Evolutionary conservation across 441 rosid species (phyloP).

Genomic region (Gossypium gossypioides): DNA sequence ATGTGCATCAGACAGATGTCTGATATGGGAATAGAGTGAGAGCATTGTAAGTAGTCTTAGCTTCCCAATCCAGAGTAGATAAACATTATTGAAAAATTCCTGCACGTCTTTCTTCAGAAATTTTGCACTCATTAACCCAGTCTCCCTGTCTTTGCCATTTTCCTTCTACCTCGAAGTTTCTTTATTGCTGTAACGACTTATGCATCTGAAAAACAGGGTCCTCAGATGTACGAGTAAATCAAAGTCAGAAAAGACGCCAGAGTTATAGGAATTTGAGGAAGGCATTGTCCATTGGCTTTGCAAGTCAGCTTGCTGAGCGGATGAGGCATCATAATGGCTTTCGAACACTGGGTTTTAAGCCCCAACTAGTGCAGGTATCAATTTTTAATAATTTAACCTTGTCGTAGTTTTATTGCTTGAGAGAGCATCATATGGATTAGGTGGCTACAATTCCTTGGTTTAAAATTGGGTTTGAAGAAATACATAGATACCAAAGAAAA

Average conservation of each 20-base stretch:
- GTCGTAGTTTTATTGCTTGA: background rate
- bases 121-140: background rate
- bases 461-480: background rate
- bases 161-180: background rate
- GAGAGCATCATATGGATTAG: background rate
- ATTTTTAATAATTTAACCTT: conserved; percentile 1
- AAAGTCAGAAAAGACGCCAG: conserved; percentile 38
- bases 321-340: conserved; percentile 89
- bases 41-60: background rate
- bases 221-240: conserved; percentile 47
- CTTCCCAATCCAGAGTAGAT: background rate
- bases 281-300: conserved; percentile 77
- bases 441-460: background rate
- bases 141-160: background rate
- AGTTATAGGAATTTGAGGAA: conserved; percentile 69
- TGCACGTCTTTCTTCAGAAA: background rate
- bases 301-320: conserved; percentile 80
- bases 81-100: background rate
- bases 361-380: conserved; percentile 80
- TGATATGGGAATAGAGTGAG: background rate
- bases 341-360: conserved; percentile 65
- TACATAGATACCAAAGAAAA: background rate
- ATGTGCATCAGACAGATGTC: background rate
- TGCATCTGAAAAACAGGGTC: conserved; percentile 45
- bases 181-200: background rate